phyloP scores from a whole-genome alignment of 2,329 filamentous ascomycete species.

The Dryadomyces sulphureus region DNA sequence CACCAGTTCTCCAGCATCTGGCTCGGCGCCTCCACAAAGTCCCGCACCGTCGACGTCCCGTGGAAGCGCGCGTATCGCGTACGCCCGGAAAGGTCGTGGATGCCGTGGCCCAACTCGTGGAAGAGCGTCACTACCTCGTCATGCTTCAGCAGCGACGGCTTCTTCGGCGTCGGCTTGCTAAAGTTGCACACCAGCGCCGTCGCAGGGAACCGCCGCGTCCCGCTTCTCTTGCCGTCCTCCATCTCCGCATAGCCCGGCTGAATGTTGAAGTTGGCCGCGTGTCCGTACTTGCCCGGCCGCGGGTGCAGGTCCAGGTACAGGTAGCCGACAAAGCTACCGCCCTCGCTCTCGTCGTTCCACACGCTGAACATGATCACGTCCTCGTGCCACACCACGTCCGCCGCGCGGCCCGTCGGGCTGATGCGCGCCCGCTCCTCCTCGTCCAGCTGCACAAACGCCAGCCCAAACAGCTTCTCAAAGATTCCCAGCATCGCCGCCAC shows the following conservation, averaged over 20 bases:
- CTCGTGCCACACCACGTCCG: constrained; percentile 67
- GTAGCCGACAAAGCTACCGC: constrained; percentile 62
- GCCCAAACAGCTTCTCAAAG: constrained; percentile 69
- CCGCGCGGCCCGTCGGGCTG: constrained; percentile 51
- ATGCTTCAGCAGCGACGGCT: constrained; percentile 68
- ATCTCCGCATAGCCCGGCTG: constrained; percentile 54
- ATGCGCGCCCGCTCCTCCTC: constrained; percentile 49
- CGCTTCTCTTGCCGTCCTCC: constrained; percentile 25
- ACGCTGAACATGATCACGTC: constrained; percentile 75
- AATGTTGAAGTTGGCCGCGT: constrained; percentile 73
- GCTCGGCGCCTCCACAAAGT: constrained; percentile 58
- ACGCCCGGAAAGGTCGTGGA: constrained; percentile 51
- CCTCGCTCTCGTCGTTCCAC: constrained; percentile 55
- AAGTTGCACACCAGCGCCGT: constrained; percentile 79
- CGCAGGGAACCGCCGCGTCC: constrained; percentile 58
- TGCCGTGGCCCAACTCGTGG: constrained; percentile 60
- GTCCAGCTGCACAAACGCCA: constrained; percentile 61
- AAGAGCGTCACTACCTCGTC: constrained; percentile 73
- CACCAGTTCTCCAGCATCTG: constrained; percentile 70
- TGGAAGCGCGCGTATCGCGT: constrained; percentile 52
- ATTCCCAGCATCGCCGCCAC: constrained; percentile 69
- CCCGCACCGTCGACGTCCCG: constrained; percentile 49
- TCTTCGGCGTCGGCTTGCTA: constrained; percentile 61
- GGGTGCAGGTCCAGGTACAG: constrained; percentile 73
- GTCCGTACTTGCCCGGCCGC: constrained; percentile 68